These are phyloP conservation scores for Neurospora sp. DNA, from an alignment of 495 filamentous ascomycete species.

Conservation along the genomic window DNA sequence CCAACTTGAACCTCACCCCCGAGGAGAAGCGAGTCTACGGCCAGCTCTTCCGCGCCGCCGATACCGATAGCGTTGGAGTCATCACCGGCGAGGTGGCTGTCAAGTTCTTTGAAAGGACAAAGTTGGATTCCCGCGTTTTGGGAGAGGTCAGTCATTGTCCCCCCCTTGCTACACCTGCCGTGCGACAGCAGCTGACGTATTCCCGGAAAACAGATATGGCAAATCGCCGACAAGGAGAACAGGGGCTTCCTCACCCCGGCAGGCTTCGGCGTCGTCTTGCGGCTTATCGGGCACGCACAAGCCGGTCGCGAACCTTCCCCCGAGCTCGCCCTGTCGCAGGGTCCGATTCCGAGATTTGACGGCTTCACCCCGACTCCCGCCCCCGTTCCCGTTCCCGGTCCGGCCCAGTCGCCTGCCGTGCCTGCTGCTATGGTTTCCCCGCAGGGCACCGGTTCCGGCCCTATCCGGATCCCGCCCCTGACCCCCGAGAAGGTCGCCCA, in stretches of 20 bases:
- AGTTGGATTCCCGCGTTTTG: slow-evolving; percentile 69
- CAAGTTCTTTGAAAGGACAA: slow-evolving; percentile 96
- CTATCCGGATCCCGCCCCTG: slow-evolving; percentile 83
- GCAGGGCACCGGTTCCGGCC: slow-evolving; percentile 54
- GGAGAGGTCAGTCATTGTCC: slow-evolving; percentile 57
- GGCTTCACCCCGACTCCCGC: slow-evolving; percentile 46
- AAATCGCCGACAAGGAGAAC: slow-evolving; percentile 95
- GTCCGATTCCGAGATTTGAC: slow-evolving; percentile 87
- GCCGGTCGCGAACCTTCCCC: slow-evolving; percentile 67
- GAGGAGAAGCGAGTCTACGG: slow-evolving; percentile 92
- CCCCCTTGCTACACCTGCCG: slow-evolving; percentile 1
- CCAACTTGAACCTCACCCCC: slow-evolving; percentile 75
- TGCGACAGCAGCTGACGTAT: slow-evolving; percentile 4
- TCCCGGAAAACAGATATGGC: slow-evolving; percentile 67
- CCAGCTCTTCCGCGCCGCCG: slow-evolving; percentile 81
- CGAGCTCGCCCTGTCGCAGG: slow-evolving; percentile 63
- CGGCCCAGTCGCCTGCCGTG: slow-evolving; percentile 44
- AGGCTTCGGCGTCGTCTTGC: slow-evolving; percentile 82
- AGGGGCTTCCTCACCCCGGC: slow-evolving; percentile 82
- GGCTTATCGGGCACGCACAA: slow-evolving; percentile 94
- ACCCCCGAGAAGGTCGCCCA: slow-evolving; percentile 82
- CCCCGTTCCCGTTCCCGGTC: slow-evolving; percentile 27
- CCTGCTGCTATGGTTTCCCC: slow-evolving; percentile 27
- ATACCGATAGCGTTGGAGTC: slow-evolving; percentile 81
- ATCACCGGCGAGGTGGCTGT: slow-evolving; percentile 94